Evolutionary conservation across 345 rosid genomes (phyloP).

Genomic region (Brassica rapa): DNA sequence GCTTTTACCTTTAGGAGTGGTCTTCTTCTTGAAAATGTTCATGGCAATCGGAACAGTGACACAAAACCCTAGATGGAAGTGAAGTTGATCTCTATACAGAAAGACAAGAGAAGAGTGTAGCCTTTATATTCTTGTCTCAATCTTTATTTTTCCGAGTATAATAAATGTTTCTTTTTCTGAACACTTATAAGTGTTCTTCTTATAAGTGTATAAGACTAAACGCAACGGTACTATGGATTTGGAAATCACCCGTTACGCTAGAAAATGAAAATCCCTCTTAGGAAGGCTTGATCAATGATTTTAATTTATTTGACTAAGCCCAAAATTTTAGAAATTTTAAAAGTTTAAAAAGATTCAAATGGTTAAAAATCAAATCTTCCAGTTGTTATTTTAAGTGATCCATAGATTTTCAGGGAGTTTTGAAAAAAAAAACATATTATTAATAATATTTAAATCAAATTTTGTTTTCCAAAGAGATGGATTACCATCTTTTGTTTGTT

Average conservation of each 20-base stretch:
- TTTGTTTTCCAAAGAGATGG: too few relatives aligned
- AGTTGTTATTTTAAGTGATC: too few relatives aligned
- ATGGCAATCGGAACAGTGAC: background rate
- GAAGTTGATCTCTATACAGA: conserved; percentile 3
- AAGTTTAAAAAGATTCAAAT: too few relatives aligned
- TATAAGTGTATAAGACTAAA: background rate
- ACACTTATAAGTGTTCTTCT: background rate
- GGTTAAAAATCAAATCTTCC: too few relatives aligned
- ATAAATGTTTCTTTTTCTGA: conserved; percentile 2
- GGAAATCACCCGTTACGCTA: conserved; percentile 13
- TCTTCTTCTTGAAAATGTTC: conserved; percentile 52
- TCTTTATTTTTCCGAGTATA: background rate
- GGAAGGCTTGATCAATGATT: background rate
- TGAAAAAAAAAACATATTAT: too few relatives aligned
- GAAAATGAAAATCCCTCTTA: background rate
- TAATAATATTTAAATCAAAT: too few relatives aligned
- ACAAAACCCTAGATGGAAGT: conserved; percentile 11
- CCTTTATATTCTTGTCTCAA: background rate
- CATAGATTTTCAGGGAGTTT: too few relatives aligned
- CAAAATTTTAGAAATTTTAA: too few relatives aligned
- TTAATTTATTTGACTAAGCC: too few relatives aligned
- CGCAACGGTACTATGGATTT: conserved; percentile 10
- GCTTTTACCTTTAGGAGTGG: conserved; percentile 72
- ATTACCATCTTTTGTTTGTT: too few relatives aligned
- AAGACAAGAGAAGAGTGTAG: background rate